Conservation (phyloP, 2,329 filamentous ascomycete species). For the Aspergillus intermedius region DNA sequence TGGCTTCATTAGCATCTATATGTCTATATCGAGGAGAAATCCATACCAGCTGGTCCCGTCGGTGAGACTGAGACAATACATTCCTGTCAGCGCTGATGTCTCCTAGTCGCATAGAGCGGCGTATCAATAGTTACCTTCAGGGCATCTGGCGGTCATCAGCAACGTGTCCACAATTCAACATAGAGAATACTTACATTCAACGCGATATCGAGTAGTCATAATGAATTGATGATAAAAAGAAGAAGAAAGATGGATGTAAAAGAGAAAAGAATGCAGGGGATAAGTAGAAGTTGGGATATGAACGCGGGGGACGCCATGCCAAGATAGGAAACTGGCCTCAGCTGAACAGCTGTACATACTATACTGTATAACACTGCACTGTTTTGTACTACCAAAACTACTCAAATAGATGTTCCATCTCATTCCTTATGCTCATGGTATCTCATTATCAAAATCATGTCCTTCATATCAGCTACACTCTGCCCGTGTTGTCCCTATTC, state of each 20-base stretch:
- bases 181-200: constrained; percentile 61
- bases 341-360: not conserved
- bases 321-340: not conserved
- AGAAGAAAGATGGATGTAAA: not conserved
- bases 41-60: constrained; percentile 74
- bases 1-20: constrained; percentile 15
- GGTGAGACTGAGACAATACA: constrained; percentile 59
- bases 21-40: not conserved
- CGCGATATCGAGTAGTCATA: constrained; percentile 48
- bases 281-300: not conserved
- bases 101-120: constrained; percentile 7
- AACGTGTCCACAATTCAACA: constrained; percentile 1
- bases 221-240: constrained; percentile 2
- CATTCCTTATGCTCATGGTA: not conserved
- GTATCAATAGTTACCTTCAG: constrained; percentile 49
- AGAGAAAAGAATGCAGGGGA: not conserved
- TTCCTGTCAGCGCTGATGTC: constrained; percentile 27
- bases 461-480: not conserved
- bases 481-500: not conserved
- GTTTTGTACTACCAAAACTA: not conserved
- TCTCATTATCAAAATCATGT: not conserved
- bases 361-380: not conserved
- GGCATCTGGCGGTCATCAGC: constrained; percentile 46
- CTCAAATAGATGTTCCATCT: not conserved
- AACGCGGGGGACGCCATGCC: not conserved